A percentile compares a stretch with the other conserved stretches of the same genome.
These are phyloP conservation scores for Triangularia verruculosa DNA, from an alignment of 2,329 filamentous ascomycete species.

Conservation along the genomic window DNA sequence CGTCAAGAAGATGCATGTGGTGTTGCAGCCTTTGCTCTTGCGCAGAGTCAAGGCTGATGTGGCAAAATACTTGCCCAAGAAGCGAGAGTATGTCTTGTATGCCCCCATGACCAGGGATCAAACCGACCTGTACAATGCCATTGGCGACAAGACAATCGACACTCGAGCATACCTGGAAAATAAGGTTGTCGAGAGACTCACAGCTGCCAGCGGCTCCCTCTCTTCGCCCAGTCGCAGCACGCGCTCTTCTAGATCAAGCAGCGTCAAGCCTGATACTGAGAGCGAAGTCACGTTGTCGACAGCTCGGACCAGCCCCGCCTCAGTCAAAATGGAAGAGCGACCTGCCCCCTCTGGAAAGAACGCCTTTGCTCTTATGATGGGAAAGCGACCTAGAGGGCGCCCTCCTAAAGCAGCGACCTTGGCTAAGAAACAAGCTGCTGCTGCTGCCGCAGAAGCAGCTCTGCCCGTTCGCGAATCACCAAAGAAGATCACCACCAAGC, in stretches of 20 bases:
- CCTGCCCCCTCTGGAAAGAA: slow-evolving; percentile 34
- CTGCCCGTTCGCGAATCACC: slow-evolving; percentile 10
- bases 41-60: slow-evolving; percentile 91
- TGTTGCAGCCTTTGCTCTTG: slow-evolving; percentile 86
- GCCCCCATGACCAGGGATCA: slow-evolving; percentile 89
- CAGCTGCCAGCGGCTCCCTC: slow-evolving; percentile 45
- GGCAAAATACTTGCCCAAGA: slow-evolving; percentile 86
- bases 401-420: slow-evolving; percentile 24
- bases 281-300: slow-evolving; percentile 33
- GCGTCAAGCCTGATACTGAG: slow-evolving; percentile 24
- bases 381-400: slow-evolving; percentile 31
- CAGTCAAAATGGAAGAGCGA: slow-evolving; percentile 29
- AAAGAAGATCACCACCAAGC: slow-evolving; percentile 31
- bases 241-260: slow-evolving; percentile 41
- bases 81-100: slow-evolving; percentile 93
- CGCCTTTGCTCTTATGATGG: slow-evolving; percentile 51
- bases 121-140: slow-evolving; percentile 76
- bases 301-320: slow-evolving; percentile 37
- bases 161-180: slow-evolving; percentile 76
- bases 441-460: slow-evolving; percentile 36
- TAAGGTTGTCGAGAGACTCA: slow-evolving; percentile 68
- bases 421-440: slow-evolving; percentile 9
- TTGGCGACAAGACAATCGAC: slow-evolving; percentile 56
- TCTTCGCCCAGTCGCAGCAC: slow-evolving; percentile 35
- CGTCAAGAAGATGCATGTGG: slow-evolving; percentile 85